phyloP scores from a whole-genome alignment of 1,284 basidiomycete species.

The Caloboletus inedulis region DNA sequence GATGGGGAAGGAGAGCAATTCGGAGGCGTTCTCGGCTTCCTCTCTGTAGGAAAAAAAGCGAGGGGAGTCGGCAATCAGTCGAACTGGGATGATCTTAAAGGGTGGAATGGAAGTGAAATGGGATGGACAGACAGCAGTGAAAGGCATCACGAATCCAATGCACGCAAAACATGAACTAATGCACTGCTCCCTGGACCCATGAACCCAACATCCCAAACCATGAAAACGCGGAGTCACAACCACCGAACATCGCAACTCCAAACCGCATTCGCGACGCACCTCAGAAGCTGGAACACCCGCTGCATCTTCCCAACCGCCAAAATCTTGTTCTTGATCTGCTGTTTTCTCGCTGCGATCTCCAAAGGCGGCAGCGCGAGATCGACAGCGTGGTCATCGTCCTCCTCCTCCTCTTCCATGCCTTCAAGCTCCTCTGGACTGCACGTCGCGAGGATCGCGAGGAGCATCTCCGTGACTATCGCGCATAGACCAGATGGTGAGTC shows the following conservation, averaged over 20 bases:
- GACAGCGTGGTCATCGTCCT: slow-evolving; percentile 27
- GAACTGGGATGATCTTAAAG: not conserved
- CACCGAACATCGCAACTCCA: not conserved
- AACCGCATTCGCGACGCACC: slow-evolving; percentile 45
- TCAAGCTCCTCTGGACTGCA: slow-evolving; percentile 95
- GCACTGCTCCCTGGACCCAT: not conserved
- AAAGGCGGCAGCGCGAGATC: slow-evolving; percentile 39
- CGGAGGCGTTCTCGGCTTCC: slow-evolving; percentile 91
- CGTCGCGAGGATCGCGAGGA: slow-evolving; percentile 90
- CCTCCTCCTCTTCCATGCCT: slow-evolving; percentile 51
- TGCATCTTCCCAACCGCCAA: slow-evolving; percentile 92
- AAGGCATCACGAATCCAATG: not conserved
- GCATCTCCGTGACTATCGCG: slow-evolving; percentile 86
- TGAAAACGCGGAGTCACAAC: not conserved
- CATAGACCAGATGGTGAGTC: not conserved
- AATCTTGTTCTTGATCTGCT: slow-evolving; percentile 95
- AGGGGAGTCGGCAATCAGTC: not conserved
- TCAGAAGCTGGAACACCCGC: slow-evolving; percentile 82
- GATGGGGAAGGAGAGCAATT: slow-evolving; percentile 65
- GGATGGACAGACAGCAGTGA: not conserved
- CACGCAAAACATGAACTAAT: not conserved
- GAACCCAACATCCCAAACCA: not conserved
- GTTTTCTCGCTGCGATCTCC: slow-evolving; percentile 50
- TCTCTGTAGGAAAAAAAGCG: slow-evolving; percentile 56
- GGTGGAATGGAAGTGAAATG: not conserved